Conservation (phyloP, 2,329 filamentous ascomycete species). For the Zasmidium citrigriseum region DNA sequence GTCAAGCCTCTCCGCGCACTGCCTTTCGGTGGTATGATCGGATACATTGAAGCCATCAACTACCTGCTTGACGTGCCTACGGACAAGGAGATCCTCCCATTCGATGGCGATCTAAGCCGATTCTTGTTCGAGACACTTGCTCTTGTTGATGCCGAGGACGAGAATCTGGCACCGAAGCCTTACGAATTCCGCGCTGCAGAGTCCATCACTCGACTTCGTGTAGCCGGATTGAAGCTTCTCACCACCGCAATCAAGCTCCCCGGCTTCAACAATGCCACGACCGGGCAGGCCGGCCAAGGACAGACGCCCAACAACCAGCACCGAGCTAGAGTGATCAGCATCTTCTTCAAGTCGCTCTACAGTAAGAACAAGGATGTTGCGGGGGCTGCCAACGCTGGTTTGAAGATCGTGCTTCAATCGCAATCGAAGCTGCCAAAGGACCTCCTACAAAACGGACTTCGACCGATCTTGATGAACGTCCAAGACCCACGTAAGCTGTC, state of each 20-base stretch:
- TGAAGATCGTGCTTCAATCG: slow-evolving; percentile 83
- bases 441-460: slow-evolving; percentile 86
- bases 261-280: slow-evolving; percentile 68
- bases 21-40: slow-evolving; percentile 93
- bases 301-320: slow-evolving; percentile 56
- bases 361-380: slow-evolving; percentile 90
- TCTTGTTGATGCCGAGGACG: slow-evolving; percentile 90
- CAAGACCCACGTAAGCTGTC: slow-evolving; percentile 90
- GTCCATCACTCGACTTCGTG: slow-evolving; percentile 84
- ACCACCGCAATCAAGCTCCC: slow-evolving; percentile 92
- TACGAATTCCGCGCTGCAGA: slow-evolving; percentile 95
- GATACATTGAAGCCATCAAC: slow-evolving; percentile 96
- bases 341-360: slow-evolving; percentile 98
- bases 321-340: slow-evolving; percentile 71
- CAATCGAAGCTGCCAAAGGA: slow-evolving; percentile 94
- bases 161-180: slow-evolving; percentile 87
- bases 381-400: slow-evolving; percentile 85
- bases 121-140: slow-evolving; percentile 92
- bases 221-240: slow-evolving; percentile 89
- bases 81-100: slow-evolving; percentile 72
- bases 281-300: slow-evolving; percentile 14
- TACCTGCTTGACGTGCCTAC: slow-evolving; percentile 89
- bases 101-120: slow-evolving; percentile 88
- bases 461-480: slow-evolving; percentile 93
- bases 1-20: slow-evolving; percentile 90